Evolutionary conservation across 2,329 filamentous ascomycete species (phyloP), one percentile per base, ranked within the genome.

Genomic region (Drechslera avenae): DNA sequence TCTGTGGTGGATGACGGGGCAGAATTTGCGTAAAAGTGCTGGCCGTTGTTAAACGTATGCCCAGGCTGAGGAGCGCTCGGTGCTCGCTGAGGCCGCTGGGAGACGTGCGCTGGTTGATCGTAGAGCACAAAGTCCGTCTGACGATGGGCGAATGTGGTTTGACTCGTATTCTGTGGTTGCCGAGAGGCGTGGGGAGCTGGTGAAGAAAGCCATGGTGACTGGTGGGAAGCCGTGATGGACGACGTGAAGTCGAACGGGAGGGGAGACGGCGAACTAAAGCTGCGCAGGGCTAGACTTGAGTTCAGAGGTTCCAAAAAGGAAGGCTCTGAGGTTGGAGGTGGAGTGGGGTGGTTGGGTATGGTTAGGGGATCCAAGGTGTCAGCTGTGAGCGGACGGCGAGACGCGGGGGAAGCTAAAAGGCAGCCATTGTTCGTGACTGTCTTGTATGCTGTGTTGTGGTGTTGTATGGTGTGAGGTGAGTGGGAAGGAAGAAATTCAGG

Each of bases 121-220:
- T 86, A 90, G 81, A 91, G 84, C 78, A 89, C 86, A 75, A 91
- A 91, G 86, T 91, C 88, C 81, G 87, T 81, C 69, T 83, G 83
- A 50, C 76, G 80, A 57, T 50, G 73, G 49, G 68, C 73, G 74
- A 76, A 78, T 66, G 69, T 72, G 65, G 71, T 72, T 69, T 74
- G 67, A 65, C 66, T 65, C 53, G 66, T 69, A 62, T 64, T 69
- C 64, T 79, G 78, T 73, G 77, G 79, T 74, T 78, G 77, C 75
- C 76, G 71, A 75, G 73, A 72, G 75, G 78, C 74, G 76, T 75
- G 67, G 71, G 77, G 69, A 75, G 78, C 73, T 76, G 78, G 74
- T 83, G 85, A 86, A 82, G 87, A 83, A 86, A 82, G 87, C 89
- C 89, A 92, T 92, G 82, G 68, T 91, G 85, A 84, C 71, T 78